Conservation (phyloP, 2,329 filamentous ascomycete genomes). For the Macrophomina tecta region DNA sequence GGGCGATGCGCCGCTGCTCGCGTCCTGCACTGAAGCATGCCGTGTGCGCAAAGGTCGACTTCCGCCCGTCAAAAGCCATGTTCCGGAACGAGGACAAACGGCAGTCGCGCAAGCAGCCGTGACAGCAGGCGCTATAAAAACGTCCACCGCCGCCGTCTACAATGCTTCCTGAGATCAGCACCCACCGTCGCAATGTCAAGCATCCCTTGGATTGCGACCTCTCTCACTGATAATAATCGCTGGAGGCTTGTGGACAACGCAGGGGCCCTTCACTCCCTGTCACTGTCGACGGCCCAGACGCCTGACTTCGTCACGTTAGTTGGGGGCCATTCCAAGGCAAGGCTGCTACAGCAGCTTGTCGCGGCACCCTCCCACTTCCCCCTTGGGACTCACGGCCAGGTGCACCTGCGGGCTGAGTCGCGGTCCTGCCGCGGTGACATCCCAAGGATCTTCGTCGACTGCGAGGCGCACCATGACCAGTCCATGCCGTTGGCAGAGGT, state of each 20-base stretch:
- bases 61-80: background rate
- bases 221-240: too few relatives aligned
- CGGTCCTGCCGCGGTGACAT: constrained; percentile 18
- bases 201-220: too few relatives aligned
- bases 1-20: background rate
- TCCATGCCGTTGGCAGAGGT: background rate
- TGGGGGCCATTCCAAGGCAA: constrained; percentile 28
- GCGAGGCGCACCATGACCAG: constrained; percentile 20
- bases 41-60: background rate
- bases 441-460: constrained; percentile 31
- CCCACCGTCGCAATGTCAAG: too few relatives aligned
- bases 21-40: constrained; percentile 8
- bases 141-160: background rate
- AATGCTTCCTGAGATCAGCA: background rate
- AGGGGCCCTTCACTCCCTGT: background rate
- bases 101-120: background rate
- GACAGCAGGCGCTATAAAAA: background rate
- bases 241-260: too few relatives aligned
- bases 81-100: constrained; percentile 7
- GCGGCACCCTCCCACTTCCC: background rate
- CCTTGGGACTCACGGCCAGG: constrained; percentile 18
- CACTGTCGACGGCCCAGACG: background rate
- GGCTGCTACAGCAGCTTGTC: constrained; percentile 9
- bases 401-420: constrained; percentile 27
- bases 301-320: constrained; percentile 30